A percentile compares a stretch with the other conserved stretches of the same genome.
These are phyloP conservation scores for Heterococcus sp. DNA, from an alignment of 108 stramenopile species.

Conservation along the genomic window DNA sequence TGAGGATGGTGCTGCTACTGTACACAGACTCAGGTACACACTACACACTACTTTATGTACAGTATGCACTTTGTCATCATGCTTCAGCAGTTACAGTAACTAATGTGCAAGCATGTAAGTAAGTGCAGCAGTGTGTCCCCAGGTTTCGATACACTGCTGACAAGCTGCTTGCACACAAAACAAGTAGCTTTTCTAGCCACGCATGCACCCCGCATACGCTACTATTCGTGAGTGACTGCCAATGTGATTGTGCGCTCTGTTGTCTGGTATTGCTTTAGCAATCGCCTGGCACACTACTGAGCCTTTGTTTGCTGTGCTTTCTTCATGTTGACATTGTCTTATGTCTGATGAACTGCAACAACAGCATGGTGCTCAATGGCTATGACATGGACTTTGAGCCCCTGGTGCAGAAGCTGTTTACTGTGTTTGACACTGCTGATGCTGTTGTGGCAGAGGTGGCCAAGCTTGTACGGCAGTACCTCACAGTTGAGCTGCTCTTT, in stretches of 20 bases:
- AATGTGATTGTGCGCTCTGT: not conserved
- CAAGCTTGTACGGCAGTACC: conserved; percentile 69
- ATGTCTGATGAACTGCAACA: not conserved
- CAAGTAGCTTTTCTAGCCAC: not conserved
- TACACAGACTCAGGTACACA: conserved; percentile 13
- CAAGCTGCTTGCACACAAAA: too few species aligned
- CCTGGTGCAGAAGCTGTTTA: conserved; percentile 15
- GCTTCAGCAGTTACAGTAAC: too few species aligned
- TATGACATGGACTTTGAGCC: conserved; percentile 44
- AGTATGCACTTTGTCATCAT: too few species aligned
- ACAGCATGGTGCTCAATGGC: conserved; percentile 19
- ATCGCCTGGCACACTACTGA: not conserved
- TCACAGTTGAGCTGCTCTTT: conserved; percentile 79
- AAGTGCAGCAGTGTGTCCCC: too few species aligned
- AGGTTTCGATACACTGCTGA: too few species aligned
- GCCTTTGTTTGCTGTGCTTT: not conserved
- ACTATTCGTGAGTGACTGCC: not conserved
- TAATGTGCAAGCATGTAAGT: too few species aligned
- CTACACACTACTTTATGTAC: too few species aligned
- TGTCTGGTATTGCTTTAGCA: not conserved
- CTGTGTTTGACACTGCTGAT: not conserved
- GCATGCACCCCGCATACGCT: not conserved
- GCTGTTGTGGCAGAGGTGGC: conserved; percentile 64
- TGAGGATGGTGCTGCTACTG: conserved; percentile 6
- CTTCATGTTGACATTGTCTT: not conserved